Percentiles rank a stretch among this genome's conserved stretches.
Evolutionary conservation across 2,329 filamentous ascomycete genomes (phyloP).

Genomic region (Penicillium sp.): DNA sequence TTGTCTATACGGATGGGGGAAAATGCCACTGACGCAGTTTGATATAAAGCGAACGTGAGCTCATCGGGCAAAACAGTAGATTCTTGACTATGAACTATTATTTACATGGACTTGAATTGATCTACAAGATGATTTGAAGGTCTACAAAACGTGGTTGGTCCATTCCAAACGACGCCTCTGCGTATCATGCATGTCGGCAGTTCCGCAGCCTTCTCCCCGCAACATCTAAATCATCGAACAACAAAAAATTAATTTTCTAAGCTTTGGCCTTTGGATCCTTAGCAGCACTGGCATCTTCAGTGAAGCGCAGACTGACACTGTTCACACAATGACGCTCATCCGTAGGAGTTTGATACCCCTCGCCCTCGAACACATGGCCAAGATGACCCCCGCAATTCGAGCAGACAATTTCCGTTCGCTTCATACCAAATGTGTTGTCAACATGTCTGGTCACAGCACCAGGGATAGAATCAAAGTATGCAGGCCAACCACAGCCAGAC

Average conservation of each 20-base stretch:
- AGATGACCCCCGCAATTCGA: conserved; percentile 90
- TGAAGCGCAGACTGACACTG: conserved; percentile 84
- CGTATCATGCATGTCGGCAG: conserved; percentile 4
- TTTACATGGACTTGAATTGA: not conserved
- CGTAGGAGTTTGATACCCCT: conserved; percentile 79
- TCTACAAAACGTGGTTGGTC: conserved; percentile 3
- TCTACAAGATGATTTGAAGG: not conserved
- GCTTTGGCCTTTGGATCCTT: conserved; percentile 30
- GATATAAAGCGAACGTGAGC: conserved; percentile 5
- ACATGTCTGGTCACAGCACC: conserved; percentile 81
- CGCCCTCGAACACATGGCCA: conserved; percentile 89
- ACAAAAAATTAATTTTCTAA: conserved; percentile 7
- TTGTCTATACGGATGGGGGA: conserved; percentile 17
- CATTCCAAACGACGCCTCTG: conserved; percentile 3
- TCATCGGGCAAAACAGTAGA: not conserved
- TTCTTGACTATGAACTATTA: not conserved
- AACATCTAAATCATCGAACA: conserved; percentile 2
- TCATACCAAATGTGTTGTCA: conserved; percentile 77
- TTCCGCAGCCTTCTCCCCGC: conserved; percentile 4
- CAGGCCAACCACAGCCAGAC: conserved; percentile 95
- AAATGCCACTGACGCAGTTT: conserved; percentile 27
- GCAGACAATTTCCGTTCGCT: conserved; percentile 89
- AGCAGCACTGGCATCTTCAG: conserved; percentile 56
- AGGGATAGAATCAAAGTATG: conserved; percentile 93
- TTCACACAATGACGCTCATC: conserved; percentile 98